A percentile compares a stretch with the other conserved stretches of the same genome.
phyloP scores from a whole-genome alignment of 176 grass and related monocot genomes.

The Carex parvula region DNA sequence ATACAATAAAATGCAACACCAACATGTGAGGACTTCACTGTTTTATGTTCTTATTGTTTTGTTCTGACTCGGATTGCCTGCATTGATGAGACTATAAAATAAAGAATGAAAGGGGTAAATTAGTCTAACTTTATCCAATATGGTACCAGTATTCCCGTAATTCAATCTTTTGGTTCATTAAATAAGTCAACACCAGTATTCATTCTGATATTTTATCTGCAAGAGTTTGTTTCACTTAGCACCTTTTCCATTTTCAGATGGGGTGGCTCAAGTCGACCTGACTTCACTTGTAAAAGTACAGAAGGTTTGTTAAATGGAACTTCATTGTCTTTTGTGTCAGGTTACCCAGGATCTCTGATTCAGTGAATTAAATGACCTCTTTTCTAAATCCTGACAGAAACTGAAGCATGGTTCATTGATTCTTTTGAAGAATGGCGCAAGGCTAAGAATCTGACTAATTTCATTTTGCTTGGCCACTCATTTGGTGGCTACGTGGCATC shows the following conservation, averaged over 20 bases:
- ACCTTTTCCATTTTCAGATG: conserved; percentile 38
- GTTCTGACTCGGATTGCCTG: not conserved
- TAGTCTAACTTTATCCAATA: not conserved
- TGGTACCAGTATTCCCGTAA: not conserved
- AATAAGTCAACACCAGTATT: not conserved
- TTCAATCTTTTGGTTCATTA: not conserved
- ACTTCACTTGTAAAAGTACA: conserved; percentile 55
- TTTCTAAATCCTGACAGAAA: conserved; percentile 29
- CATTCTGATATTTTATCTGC: not conserved
- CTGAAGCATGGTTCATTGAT: conserved; percentile 51
- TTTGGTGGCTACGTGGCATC: conserved; percentile 42
- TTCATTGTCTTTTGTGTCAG: not conserved
- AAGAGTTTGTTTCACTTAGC: not conserved
- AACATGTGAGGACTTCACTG: not conserved
- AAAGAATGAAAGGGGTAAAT: not conserved
- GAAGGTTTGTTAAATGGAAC: conserved; percentile 34
- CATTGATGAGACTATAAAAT: not conserved
- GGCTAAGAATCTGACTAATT: conserved; percentile 44
- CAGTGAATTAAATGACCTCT: conserved; percentile 1
- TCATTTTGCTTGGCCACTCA: conserved; percentile 49
- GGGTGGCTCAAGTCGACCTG: conserved; percentile 52
- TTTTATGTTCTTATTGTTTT: not conserved
- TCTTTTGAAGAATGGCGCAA: conserved; percentile 50
- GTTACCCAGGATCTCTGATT: not conserved
- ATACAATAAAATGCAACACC: not conserved